phyloP scores from a whole-genome alignment of 495 filamentous ascomycete genomes.

The Sporormia fimetaria region DNA sequence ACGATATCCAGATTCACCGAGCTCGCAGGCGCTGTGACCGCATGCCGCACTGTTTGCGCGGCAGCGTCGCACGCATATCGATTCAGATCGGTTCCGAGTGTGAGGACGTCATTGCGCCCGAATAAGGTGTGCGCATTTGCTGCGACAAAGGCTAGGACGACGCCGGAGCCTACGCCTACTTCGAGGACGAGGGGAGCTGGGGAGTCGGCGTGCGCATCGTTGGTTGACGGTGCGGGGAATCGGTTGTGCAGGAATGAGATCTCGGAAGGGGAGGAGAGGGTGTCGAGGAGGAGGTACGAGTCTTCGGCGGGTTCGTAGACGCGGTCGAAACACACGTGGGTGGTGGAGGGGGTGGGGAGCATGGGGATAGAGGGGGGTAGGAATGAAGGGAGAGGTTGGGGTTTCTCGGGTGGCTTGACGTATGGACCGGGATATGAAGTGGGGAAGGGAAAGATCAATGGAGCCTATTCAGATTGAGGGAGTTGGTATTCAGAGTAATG shows the following conservation, averaged over 20 bases:
- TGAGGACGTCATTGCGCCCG: slow-evolving; percentile 55
- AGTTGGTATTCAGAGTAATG: too few relatives aligned
- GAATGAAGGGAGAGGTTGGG: neutral
- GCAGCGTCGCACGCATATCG: slow-evolving; percentile 64
- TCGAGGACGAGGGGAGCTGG: slow-evolving; percentile 63
- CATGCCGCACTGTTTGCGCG: slow-evolving; percentile 46
- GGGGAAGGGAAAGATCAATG: too few relatives aligned
- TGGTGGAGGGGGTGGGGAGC: slow-evolving; percentile 86
- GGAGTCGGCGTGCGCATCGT: slow-evolving; percentile 5
- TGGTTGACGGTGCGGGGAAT: slow-evolving; percentile 36
- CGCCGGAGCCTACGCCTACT: slow-evolving; percentile 79
- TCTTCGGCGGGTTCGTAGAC: slow-evolving; percentile 95
- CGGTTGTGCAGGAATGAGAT: slow-evolving; percentile 55
- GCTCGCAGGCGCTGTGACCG: slow-evolving; percentile 31
- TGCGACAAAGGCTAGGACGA: slow-evolving; percentile 75
- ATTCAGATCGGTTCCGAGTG: slow-evolving; percentile 73
- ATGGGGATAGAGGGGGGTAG: slow-evolving; percentile 36
- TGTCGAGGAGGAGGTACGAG: slow-evolving; percentile 89
- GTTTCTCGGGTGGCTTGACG: too few relatives aligned
- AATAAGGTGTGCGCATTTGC: slow-evolving; percentile 65
- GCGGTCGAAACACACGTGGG: slow-evolving; percentile 71
- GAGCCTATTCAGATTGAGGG: too few relatives aligned
- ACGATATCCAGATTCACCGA: slow-evolving; percentile 47
- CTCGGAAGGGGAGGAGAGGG: slow-evolving; percentile 62
- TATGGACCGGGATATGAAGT: too few relatives aligned